Evolutionary conservation across 805 yeast genomes (phyloP), one percentile per base, ranked within the genome.

Genomic region (Pichia nanzhaoensis): DNA sequence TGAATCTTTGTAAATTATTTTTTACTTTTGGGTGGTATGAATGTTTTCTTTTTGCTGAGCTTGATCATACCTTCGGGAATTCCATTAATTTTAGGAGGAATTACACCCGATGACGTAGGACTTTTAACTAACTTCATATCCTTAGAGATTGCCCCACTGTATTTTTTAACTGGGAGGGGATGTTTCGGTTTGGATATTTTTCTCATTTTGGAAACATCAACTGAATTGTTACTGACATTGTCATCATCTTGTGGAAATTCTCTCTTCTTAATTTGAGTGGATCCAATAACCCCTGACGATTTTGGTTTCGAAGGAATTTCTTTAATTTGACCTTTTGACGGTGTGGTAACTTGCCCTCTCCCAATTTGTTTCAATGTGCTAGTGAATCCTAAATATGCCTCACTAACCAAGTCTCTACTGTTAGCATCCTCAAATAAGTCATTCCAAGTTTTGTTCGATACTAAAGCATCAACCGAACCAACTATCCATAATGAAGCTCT

Each of bases 401-500:
- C 34, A 3, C 53, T 47, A 7, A 56, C 55, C 42, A 60, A 42
- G 9, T 57, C 55, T 49, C 95, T 68, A 0, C 60, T 54, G 32
- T 66, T 62, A 0, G 95, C 95, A 67, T 90, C 81, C 0, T 63
- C 60, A 9, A 90, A 72, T 42, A 93, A 67, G 46, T 76, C 70
- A 22, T 62, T 66, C 99, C 99, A 93, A 0, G 88, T 78, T 20
- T 68, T 68, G 58, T 89, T 84, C 44, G 75, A 66, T 6, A 60
- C 55, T 52, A 91, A 73, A 1, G 95, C 79, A n/a, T 70, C 67
- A 27, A 72, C 75, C 54, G 85, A 81, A 18, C 99, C 99, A 14
- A 95, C 63, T 46, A 93, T 81, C 98, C 98, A 93, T 51, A 93
- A 68, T 1, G 98, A 84, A 1, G 95, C 75, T 54, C 83, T 78